phyloP scores from a whole-genome alignment of 805 yeast genomes.

The Ogataea thermomethanolica region DNA sequence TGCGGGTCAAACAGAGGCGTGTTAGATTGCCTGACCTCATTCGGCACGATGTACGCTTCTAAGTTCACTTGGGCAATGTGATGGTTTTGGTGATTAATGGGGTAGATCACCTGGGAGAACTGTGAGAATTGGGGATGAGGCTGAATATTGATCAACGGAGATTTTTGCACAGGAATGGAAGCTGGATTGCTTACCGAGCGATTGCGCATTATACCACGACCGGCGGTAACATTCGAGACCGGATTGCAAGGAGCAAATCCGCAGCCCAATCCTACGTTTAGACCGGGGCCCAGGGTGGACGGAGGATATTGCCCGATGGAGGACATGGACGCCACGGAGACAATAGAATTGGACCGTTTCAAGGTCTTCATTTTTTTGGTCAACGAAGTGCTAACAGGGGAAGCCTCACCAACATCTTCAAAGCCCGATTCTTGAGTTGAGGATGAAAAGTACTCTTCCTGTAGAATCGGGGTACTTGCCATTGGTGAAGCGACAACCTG shows the following conservation, averaged over 20 bases:
- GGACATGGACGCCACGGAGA: constrained; percentile 24
- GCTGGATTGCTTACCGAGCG: constrained; percentile 20
- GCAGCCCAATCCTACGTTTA: constrained; percentile 3
- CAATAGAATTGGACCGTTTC: constrained; percentile 29
- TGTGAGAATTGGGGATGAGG: no score
- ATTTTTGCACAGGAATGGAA: constrained; percentile 6
- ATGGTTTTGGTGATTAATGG: no score
- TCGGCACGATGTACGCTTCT: constrained; percentile 1
- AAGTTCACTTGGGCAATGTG: no score
- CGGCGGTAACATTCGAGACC: not conserved
- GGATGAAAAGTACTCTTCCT: constrained; percentile 16
- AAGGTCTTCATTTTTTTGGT: constrained; percentile 28
- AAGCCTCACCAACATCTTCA: constrained; percentile 22
- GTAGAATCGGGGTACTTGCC: constrained; percentile 18
- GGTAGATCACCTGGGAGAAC: no score
- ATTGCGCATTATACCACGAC: constrained; percentile 10
- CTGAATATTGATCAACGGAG: constrained; percentile 6
- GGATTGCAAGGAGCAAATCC: constrained; percentile 12
- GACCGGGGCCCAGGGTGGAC: constrained; percentile 2
- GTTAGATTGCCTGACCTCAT: not conserved
- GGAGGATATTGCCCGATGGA: constrained; percentile 23
- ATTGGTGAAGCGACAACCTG: constrained; percentile 17
- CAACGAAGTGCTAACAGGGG: constrained; percentile 26
- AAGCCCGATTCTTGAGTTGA: constrained; percentile 5
- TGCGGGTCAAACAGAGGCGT: constrained; percentile 18